phyloP scores from a whole-genome alignment of 176 grass and related monocot genomes.

The Carex parvula region DNA sequence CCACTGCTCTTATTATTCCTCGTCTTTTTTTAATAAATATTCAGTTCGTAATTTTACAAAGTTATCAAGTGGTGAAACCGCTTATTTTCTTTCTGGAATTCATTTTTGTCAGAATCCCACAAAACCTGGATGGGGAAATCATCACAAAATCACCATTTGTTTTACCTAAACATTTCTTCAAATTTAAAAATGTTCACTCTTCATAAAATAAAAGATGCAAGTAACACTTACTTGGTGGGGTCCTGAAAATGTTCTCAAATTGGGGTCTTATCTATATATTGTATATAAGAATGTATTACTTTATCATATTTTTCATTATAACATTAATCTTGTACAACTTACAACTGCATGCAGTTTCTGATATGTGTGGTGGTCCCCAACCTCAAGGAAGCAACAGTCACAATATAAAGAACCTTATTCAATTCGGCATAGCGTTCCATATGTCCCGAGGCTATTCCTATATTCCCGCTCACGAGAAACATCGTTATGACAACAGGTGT shows the following conservation, averaged over 20 bases:
- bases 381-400: slow-evolving; percentile 46
- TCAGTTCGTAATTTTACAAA: not conserved
- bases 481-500: slow-evolving; percentile 78
- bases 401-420: slow-evolving; percentile 58
- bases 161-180: not conserved
- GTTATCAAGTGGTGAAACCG: not conserved
- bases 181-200: not conserved
- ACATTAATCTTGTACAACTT: not conserved
- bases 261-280: not conserved
- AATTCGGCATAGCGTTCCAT: slow-evolving; percentile 81
- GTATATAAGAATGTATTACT: not conserved
- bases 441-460: slow-evolving; percentile 80
- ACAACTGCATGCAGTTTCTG: slow-evolving; percentile 54
- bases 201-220: not conserved
- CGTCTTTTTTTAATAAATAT: not conserved
- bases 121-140: not conserved
- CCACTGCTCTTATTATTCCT: not conserved
- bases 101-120: not conserved
- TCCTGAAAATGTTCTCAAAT: not conserved
- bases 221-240: not conserved
- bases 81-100: not conserved
- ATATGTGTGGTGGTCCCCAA: slow-evolving; percentile 65
- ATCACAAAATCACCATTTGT: not conserved
- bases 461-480: slow-evolving; percentile 67
- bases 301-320: not conserved